Percentiles rank a stretch among this genome's conserved stretches.
These are phyloP conservation scores for Herpetomonas samuelpessoai DNA, from an alignment of 208 protist genomes.

Conservation along the genomic window DNA sequence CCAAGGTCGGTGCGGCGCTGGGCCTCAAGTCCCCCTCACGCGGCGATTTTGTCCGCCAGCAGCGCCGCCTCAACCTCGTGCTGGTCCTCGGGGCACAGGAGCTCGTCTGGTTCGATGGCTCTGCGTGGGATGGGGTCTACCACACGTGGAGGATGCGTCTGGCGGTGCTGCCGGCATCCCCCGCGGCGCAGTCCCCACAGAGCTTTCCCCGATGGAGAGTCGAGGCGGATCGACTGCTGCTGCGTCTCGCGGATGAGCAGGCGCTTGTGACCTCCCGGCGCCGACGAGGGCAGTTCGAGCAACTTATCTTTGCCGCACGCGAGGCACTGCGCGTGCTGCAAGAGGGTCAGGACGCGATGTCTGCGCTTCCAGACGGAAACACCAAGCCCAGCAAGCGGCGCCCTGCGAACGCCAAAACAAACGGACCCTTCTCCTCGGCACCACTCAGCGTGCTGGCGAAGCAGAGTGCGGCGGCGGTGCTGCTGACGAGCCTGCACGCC, in stretches of 20 bases:
- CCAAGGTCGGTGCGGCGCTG: neutral
- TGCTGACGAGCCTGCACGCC: neutral
- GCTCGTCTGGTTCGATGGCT: constrained; percentile 19
- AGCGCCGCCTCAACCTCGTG: constrained; percentile 7
- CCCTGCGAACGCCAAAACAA: too few relatives aligned
- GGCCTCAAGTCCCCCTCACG: neutral
- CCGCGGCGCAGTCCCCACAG: neutral
- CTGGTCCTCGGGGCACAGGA: constrained; percentile 10
- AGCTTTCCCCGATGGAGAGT: neutral
- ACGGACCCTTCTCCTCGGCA: too few relatives aligned
- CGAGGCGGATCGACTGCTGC: neutral
- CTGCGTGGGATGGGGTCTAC: constrained; percentile 9
- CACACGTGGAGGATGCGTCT: constrained; percentile 25
- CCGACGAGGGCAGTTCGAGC: neutral
- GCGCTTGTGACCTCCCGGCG: neutral
- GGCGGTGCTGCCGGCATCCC: neutral
- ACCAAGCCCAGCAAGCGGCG: too few relatives aligned
- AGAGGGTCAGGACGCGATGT: neutral
- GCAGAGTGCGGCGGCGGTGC: neutral
- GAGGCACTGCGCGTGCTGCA: constrained; percentile 5
- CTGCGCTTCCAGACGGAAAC: too few relatives aligned
- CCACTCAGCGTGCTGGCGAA: neutral
- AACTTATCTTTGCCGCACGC: neutral
- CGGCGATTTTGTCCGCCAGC: neutral
- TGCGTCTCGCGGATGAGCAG: neutral